phyloP scores from a whole-genome alignment of 2,329 filamentous ascomycete genomes.

The Dothistroma pini region DNA sequence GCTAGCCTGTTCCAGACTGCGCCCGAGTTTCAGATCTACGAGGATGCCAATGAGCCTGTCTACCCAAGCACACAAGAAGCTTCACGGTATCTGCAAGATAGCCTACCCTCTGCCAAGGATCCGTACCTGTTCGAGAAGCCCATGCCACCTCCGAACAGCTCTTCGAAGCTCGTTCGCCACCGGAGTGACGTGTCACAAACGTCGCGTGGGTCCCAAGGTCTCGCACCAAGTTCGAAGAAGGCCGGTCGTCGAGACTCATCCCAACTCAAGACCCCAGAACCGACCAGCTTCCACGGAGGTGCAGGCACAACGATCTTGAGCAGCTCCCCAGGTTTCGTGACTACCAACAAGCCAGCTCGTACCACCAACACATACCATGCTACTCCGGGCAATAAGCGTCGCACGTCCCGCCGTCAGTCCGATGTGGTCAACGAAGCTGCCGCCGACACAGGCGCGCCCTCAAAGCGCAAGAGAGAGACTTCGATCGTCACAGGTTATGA shows the following conservation, averaged over 20 bases:
- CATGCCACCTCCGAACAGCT: conserved; percentile 27
- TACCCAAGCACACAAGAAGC: conserved; percentile 2
- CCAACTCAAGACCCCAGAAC: conserved; percentile 12
- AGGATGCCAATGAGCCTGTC: conserved; percentile 2
- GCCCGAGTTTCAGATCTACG: neutral
- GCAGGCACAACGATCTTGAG: conserved; percentile 6
- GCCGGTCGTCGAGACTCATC: neutral
- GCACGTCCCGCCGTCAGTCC: conserved; percentile 2
- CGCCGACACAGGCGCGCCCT: neutral
- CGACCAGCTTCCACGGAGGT: conserved; percentile 1
- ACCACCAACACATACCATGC: neutral
- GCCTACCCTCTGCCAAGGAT: neutral
- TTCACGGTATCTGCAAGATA: neutral
- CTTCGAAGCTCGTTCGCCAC: conserved; percentile 23
- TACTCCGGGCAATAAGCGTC: conserved; percentile 7
- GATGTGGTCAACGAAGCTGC: neutral
- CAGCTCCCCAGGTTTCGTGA: conserved; percentile 27
- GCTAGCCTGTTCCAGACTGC: neutral
- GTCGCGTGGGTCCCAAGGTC: neutral
- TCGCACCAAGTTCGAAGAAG: neutral
- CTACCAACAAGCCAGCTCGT: neutral
- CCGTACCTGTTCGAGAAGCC: conserved; percentile 20
- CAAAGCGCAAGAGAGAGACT: conserved; percentile 25
- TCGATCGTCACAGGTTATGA: conserved; percentile 21
- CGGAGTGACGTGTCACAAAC: conserved; percentile 1